These are phyloP conservation scores for Taphrina wiesneri DNA, from an alignment of 1,139 yeast genomes.

Conservation along the genomic window DNA sequence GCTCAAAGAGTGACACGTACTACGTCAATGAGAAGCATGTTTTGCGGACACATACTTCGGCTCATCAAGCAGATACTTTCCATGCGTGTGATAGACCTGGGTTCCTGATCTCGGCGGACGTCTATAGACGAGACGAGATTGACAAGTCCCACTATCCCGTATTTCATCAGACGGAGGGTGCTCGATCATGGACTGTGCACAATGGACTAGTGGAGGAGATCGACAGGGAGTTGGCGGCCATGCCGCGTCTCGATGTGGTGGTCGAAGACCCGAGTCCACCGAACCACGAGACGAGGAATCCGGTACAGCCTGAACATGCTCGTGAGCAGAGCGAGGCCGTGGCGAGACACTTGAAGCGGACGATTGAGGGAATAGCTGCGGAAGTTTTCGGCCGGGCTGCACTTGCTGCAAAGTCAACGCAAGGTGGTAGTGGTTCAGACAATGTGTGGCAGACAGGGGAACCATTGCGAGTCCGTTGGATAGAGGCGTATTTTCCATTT, in stretches of 20 bases:
- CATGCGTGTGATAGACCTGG: slow-evolving; percentile 71
- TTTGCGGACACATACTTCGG: slow-evolving; percentile 91
- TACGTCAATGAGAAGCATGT: slow-evolving; percentile 72
- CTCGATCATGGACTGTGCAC: slow-evolving; percentile 71
- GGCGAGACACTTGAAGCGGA: slow-evolving; percentile 76
- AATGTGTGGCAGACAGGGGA: slow-evolving; percentile 45
- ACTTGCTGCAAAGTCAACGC: slow-evolving; percentile 61
- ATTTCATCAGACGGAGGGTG: slow-evolving; percentile 98
- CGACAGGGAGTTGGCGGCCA: slow-evolving; percentile 41
- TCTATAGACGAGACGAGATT: slow-evolving; percentile 90
- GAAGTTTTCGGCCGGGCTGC: slow-evolving; percentile 78
- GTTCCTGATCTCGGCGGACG: slow-evolving; percentile 91
- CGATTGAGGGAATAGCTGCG: slow-evolving; percentile 77
- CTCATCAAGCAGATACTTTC: slow-evolving; percentile 70
- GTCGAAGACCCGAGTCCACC: slow-evolving; percentile 75
- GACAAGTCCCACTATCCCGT: slow-evolving; percentile 97
- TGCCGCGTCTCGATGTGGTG: slow-evolving; percentile 54
- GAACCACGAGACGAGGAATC: slow-evolving; percentile 60
- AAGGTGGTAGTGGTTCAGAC: slow-evolving; percentile 61
- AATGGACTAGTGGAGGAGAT: slow-evolving; percentile 49
- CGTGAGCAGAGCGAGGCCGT: slow-evolving; percentile 67
- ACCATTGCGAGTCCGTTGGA: slow-evolving; percentile 90
- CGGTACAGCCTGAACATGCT: slow-evolving; percentile 76
- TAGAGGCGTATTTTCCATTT: slow-evolving; percentile 96
- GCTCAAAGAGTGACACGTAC: slow-evolving; percentile 90